Percentiles rank a stretch among this genome's conserved stretches.
Evolutionary conservation across 208 protist genomes (phyloP).

Genomic region (Crithidia mellificae): DNA sequence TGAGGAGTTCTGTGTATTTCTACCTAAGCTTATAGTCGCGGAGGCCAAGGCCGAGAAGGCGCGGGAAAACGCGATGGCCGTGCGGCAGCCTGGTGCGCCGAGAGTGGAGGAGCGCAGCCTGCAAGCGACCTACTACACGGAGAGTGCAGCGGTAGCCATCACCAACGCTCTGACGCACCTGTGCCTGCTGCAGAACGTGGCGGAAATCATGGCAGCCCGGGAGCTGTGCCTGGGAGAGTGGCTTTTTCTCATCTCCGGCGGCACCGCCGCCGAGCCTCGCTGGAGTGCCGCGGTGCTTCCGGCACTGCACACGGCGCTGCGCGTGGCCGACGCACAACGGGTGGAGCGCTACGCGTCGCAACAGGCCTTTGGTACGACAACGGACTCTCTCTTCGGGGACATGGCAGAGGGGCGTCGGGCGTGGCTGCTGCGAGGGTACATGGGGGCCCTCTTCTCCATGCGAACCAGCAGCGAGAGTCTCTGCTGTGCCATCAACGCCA

Average conservation of each 20-base stretch:
- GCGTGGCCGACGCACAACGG: conserved; percentile 7
- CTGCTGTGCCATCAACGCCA: background rate
- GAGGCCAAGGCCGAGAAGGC: background rate
- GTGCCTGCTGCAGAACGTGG: conserved; percentile 15
- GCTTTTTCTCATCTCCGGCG: conserved; percentile 17
- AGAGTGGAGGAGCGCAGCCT: too few relatives aligned
- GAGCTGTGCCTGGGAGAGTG: conserved; percentile 12
- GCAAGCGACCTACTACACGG: background rate
- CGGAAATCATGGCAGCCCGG: conserved; percentile 12
- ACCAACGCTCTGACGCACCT: conserved; percentile 11
- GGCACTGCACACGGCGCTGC: conserved; percentile 3
- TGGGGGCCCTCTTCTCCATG: background rate
- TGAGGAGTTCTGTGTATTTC: conserved; percentile 25
- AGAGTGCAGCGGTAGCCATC: background rate
- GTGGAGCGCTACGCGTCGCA: background rate
- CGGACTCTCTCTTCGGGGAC: conserved; percentile 6
- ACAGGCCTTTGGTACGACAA: background rate
- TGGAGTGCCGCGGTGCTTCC: conserved; percentile 13
- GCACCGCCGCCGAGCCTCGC: background rate
- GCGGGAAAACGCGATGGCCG: too few relatives aligned
- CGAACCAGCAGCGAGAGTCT: conserved; percentile 4
- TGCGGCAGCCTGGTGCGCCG: too few relatives aligned
- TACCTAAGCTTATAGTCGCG: conserved; percentile 6
- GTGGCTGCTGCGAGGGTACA: background rate
- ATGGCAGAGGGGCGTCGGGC: background rate